Evolutionary conservation across 2,329 filamentous ascomycete genomes (phyloP).

Genomic region (Catunica adiposa): DNA sequence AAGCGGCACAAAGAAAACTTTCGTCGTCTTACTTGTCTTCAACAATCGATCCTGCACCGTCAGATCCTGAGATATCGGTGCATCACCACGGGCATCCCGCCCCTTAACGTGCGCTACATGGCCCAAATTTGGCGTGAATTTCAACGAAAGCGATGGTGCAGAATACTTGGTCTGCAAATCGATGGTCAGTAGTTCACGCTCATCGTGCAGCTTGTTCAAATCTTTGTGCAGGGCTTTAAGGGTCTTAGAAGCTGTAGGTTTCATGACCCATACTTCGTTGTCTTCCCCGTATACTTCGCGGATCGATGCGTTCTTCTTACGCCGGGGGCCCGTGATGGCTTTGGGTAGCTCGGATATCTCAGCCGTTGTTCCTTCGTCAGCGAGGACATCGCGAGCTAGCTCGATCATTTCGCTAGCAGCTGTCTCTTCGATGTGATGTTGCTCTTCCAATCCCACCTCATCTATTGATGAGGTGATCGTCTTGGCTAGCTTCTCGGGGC

Average conservation of each 20-base stretch:
- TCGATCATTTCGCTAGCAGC: constrained; percentile 54
- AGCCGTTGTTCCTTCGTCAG: constrained; percentile 46
- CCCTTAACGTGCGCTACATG: constrained; percentile 85
- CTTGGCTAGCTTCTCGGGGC: constrained; percentile 50
- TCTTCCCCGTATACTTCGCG: constrained; percentile 44
- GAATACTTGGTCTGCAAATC: constrained; percentile 44
- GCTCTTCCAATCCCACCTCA: constrained; percentile 60
- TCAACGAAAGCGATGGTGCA: constrained; percentile 54
- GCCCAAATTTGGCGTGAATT: constrained; percentile 73
- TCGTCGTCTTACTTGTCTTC: constrained; percentile 66
- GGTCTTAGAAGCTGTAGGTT: constrained; percentile 46
- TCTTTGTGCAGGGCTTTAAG: constrained; percentile 52
- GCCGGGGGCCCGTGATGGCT: not conserved
- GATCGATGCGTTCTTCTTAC: constrained; percentile 31
- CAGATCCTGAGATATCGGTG: constrained; percentile 14
- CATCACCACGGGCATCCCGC: constrained; percentile 39
- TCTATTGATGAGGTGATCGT: constrained; percentile 70
- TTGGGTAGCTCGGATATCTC: constrained; percentile 39
- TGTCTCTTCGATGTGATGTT: constrained; percentile 60
- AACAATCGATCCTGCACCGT: constrained; percentile 32
- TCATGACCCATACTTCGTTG: constrained; percentile 48
- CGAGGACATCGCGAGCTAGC: constrained; percentile 55
- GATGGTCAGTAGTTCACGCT: constrained; percentile 45
- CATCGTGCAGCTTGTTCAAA: constrained; percentile 40
- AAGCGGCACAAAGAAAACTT: constrained; percentile 64